Evolutionary conservation across 2,329 filamentous ascomycete genomes (phyloP).

Genomic region (Ophiostoma sp.): DNA sequence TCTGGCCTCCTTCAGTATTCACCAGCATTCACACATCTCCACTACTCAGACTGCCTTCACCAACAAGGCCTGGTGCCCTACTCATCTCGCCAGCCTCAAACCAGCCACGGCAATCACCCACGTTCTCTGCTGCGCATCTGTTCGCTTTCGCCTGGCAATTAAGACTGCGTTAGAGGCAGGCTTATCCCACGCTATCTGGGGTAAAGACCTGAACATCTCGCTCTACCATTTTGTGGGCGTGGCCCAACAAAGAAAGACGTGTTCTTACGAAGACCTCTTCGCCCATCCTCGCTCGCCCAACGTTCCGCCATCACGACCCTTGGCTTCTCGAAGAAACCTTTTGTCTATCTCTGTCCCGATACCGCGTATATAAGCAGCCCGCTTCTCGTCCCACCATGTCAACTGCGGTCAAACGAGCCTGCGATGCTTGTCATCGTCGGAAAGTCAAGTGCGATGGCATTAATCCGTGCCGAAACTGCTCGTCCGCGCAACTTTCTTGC

Average conservation of each 20-base stretch:
- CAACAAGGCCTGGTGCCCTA: neutral
- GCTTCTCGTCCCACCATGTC: slow-evolving; percentile 40
- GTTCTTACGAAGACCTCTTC: neutral
- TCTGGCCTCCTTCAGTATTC: neutral
- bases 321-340: neutral
- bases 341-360: neutral
- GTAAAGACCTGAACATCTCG: neutral
- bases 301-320: neutral
- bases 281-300: neutral
- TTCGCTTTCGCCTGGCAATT: neutral
- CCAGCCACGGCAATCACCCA: neutral
- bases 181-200: neutral
- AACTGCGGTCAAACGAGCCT: slow-evolving; percentile 61
- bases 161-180: neutral
- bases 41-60: neutral
- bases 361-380: neutral
- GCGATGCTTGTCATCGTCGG: slow-evolving; percentile 71
- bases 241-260: neutral
- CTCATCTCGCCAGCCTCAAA: neutral
- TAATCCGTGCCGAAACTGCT: slow-evolving; percentile 71
- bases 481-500: slow-evolving; percentile 65
- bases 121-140: neutral
- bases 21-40: neutral
- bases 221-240: neutral
- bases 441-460: slow-evolving; percentile 74